phyloP scores from a whole-genome alignment of 306 rosid species.

The Citrullus colocynthis region DNA sequence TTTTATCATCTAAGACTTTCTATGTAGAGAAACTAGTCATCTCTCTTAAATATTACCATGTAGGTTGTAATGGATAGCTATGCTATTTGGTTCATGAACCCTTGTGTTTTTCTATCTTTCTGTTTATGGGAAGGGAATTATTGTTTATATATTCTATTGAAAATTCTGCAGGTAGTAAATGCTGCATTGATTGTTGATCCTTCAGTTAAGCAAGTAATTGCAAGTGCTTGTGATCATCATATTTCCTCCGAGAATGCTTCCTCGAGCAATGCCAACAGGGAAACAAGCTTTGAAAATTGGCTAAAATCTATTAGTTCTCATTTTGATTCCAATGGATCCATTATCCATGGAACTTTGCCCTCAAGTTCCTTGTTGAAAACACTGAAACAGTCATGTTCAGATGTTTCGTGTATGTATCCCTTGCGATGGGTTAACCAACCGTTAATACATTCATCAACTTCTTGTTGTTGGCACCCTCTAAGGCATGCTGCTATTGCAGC shows the following conservation, averaged over 20 bases:
- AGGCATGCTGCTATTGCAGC: slow-evolving; percentile 77
- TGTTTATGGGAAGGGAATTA: neutral
- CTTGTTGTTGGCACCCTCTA: slow-evolving; percentile 53
- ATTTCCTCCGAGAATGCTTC: slow-evolving; percentile 29
- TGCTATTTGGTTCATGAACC: neutral
- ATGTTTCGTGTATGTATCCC: slow-evolving; percentile 49
- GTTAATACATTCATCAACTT: slow-evolving; percentile 16
- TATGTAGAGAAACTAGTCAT: neutral
- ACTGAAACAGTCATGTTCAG: slow-evolving; percentile 4
- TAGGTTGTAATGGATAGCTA: neutral
- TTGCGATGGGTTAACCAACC: slow-evolving; percentile 58
- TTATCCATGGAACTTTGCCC: slow-evolving; percentile 12
- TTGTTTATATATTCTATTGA: neutral
- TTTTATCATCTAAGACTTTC: neutral
- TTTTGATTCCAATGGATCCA: slow-evolving; percentile 17
- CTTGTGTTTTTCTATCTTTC: neutral
- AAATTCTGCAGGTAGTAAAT: slow-evolving; percentile 46
- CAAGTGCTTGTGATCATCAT: slow-evolving; percentile 64
- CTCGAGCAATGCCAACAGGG: slow-evolving; percentile 11
- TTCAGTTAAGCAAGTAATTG: slow-evolving; percentile 42
- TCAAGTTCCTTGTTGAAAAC: slow-evolving; percentile 2
- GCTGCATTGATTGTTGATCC: slow-evolving; percentile 95
- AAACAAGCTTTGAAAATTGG: slow-evolving; percentile 15
- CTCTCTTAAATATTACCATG: neutral
- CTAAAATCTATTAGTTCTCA: slow-evolving; percentile 16